phyloP scores from a whole-genome alignment of 345 rosid species.

The Citrus cavaleriei region DNA sequence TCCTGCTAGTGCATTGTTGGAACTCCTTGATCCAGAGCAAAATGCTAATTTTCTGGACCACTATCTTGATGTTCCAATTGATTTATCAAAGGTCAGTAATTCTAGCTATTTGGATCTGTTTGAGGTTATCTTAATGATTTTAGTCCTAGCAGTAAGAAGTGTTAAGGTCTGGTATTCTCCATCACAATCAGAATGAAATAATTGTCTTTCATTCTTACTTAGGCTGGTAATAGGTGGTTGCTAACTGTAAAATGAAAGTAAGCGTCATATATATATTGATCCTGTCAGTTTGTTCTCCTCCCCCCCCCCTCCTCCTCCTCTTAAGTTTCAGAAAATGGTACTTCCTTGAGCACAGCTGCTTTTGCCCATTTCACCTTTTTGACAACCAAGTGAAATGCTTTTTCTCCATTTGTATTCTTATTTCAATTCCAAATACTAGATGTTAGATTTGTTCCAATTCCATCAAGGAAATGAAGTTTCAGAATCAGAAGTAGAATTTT shows the following conservation, averaged over 20 bases:
- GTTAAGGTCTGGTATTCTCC: neutral
- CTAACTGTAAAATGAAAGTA: neutral
- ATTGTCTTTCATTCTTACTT: neutral
- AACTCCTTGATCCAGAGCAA: constrained; percentile 99
- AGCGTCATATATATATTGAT: neutral
- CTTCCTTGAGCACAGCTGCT: neutral
- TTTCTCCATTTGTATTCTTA: neutral
- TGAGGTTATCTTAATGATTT: neutral
- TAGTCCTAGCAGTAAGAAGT: neutral
- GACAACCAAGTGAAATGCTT: neutral
- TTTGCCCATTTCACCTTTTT: neutral
- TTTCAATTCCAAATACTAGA: neutral
- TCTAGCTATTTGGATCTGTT: constrained; percentile 7
- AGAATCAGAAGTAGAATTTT: neutral
- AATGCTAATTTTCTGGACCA: constrained; percentile 98
- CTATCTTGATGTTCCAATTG: constrained; percentile 95
- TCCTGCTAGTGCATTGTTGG: constrained; percentile 98
- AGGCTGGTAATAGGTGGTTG: neutral
- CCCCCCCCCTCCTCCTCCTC: rapidly evolving
- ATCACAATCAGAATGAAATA: neutral
- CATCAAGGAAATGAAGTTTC: neutral
- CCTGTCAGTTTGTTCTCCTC: too few species aligned
- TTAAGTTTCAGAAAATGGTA: neutral
- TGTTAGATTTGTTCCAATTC: neutral
- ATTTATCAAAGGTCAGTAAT: constrained; percentile 78